Evolutionary conservation across 1,139 yeast species (phyloP).

Genomic region (Lodderomyces orthopsilosis): DNA sequence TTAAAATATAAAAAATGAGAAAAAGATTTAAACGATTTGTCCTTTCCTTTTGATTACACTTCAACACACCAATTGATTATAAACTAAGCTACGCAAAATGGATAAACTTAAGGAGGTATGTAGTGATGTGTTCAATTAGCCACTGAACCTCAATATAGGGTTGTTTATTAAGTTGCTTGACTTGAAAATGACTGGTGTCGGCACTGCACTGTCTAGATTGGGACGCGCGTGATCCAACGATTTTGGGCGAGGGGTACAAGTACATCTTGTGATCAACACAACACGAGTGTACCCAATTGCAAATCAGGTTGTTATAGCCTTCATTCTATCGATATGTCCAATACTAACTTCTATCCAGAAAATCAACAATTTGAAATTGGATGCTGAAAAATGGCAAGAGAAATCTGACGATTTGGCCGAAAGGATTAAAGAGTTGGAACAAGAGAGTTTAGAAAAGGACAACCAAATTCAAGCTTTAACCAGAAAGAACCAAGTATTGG

Average conservation of each 20-base stretch:
- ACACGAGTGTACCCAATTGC: neutral
- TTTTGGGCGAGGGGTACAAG: neutral
- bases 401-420: constrained; percentile 84
- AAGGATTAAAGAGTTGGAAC: constrained; percentile 86
- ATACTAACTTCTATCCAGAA: constrained; percentile 44
- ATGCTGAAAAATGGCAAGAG: constrained; percentile 97
- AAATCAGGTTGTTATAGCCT: too few relatives aligned
- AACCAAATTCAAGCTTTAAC: constrained; percentile 91
- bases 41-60: neutral
- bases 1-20: neutral
- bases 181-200: too few relatives aligned
- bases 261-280: neutral
- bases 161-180: too few relatives aligned
- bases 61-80: neutral
- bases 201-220: neutral
- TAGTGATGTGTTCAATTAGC: constrained; percentile 18
- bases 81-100: constrained; percentile 21
- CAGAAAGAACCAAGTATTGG: constrained; percentile 88
- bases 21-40: neutral
- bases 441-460: constrained; percentile 87
- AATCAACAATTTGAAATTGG: constrained; percentile 85
- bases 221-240: neutral
- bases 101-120: constrained; percentile 54
- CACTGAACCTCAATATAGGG: too few relatives aligned
- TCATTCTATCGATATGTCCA: too few relatives aligned